phyloP scores from a whole-genome alignment of 495 filamentous ascomycete species.

The Aspergillus cavernicola region DNA sequence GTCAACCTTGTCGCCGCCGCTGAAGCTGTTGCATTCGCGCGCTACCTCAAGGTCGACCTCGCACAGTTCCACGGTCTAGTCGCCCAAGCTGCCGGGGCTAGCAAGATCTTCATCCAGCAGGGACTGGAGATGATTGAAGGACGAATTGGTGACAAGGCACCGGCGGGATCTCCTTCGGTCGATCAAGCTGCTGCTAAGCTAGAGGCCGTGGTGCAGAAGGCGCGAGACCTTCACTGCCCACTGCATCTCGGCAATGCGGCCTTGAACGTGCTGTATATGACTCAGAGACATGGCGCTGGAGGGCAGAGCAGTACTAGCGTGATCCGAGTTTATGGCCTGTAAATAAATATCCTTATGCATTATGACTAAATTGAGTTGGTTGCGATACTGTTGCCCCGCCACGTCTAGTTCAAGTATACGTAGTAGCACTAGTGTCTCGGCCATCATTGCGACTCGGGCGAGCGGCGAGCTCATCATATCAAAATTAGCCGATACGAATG shows the following conservation, averaged over 20 bases:
- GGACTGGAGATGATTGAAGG: constrained; percentile 52
- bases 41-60: constrained; percentile 57
- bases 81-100: constrained; percentile 65
- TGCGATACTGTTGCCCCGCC: no score
- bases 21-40: constrained; percentile 65
- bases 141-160: constrained; percentile 24
- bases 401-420: no score
- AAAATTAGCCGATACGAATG: no score
- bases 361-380: neutral
- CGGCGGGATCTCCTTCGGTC: constrained; percentile 42
- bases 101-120: constrained; percentile 54
- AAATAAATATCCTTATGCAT: constrained; percentile 4
- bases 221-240: constrained; percentile 48
- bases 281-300: constrained; percentile 31
- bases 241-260: constrained; percentile 42
- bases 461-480: no score
- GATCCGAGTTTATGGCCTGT: constrained; percentile 31
- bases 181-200: constrained; percentile 53
- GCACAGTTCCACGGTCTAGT: constrained; percentile 65
- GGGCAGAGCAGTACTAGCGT: constrained; percentile 32
- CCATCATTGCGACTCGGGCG: no score
- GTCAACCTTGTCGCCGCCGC: constrained; percentile 63
- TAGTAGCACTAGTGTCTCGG: no score
- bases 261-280: constrained; percentile 35
- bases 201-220: constrained; percentile 56